Base-by-base conservation (phyloP, 352 stramenopile species). In the Globisporangium emineosum region DNA sequence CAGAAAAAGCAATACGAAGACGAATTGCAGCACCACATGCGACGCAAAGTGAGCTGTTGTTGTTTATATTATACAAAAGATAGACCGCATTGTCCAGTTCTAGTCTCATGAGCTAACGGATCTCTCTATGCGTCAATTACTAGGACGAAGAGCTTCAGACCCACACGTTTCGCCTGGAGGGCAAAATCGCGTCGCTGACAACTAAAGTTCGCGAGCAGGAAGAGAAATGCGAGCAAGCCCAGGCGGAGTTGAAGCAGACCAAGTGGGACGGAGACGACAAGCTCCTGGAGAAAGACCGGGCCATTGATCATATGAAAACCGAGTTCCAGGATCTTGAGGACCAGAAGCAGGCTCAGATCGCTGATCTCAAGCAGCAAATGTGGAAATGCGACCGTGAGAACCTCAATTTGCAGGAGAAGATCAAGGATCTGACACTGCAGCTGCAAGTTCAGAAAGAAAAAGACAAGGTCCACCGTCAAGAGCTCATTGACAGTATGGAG, bases 1-100 rank as follows among this genome's bases (percentile, higher is more conserved):
- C 88, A 96, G 63, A 94, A 93, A 65, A 66, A 69, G 12, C 81
- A 94, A 53, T 90, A 87, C 59, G 80, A 93, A 21, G 79, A 89
- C 0, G 81, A 93, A 15, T 61, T 96, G 27, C 57, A 86, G 60
- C 71, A 67, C 10, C 63, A 76, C 3, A 45, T 78, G 40, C 67
- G 80, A 10, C 70, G 74, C n/a, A 90, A 88, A 56, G 71, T 89
- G 51, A 53, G 67, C 51, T 13, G 25, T 58, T 21, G 52, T 68
- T 19, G 45, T 64, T n/a, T 49, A 66, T 37, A 66, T 30, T 43
- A 6, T 51, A 27, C 29, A 33, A 42, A 12, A 53, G 30, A 43
- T 15, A 10, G 23, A 53, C 37, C 8, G 8, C 33, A 40, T 40
- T 40, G 33, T 3, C 10, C 10, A 15, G 10, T 40, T 15, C 8